Conservation (phyloP, 139 green algal species). For the Auxenochlorella pyrenoidosa region DNA sequence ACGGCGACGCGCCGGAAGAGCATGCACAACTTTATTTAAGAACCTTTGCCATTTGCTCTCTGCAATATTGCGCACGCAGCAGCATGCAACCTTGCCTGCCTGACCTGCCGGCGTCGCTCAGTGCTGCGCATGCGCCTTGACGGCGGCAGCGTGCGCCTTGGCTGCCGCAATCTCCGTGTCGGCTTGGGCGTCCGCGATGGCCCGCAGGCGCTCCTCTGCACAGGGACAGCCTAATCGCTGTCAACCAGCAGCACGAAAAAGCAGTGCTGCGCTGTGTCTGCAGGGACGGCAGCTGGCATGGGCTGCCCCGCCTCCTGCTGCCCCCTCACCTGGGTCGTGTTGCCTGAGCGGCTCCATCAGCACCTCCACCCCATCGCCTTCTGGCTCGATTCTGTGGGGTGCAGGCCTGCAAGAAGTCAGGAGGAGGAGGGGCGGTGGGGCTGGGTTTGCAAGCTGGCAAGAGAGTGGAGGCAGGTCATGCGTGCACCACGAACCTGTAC, state of each 20-base stretch:
- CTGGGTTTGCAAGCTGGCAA: too few relatives aligned
- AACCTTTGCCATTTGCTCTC: too few relatives aligned
- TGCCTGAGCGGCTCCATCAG: constrained; percentile 30
- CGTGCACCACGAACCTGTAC: not conserved
- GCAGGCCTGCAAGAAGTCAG: not conserved
- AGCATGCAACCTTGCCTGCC: too few relatives aligned
- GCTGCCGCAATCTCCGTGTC: constrained; percentile 13
- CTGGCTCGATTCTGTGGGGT: not conserved
- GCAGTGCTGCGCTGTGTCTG: not conserved
- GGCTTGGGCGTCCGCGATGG: constrained; percentile 7
- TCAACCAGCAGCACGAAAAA: too few relatives aligned
- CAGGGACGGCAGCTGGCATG: not conserved
- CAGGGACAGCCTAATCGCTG: too few relatives aligned
- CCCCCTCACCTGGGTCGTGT: not conserved
- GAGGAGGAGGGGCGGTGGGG: not conserved
- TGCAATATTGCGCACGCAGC: too few relatives aligned
- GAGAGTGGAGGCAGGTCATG: too few relatives aligned
- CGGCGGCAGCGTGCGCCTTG: not conserved
- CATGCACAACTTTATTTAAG: too few relatives aligned
- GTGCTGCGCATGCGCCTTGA: not conserved
- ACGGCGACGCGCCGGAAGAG: too few relatives aligned
- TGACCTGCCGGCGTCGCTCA: not conserved
- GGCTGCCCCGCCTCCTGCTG: not conserved
- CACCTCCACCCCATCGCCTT: constrained; percentile 12
- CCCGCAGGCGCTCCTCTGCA: constrained; percentile 20